Conservation (phyloP, 306 rosid genomes). For the Prosopis cineraria region DNA sequence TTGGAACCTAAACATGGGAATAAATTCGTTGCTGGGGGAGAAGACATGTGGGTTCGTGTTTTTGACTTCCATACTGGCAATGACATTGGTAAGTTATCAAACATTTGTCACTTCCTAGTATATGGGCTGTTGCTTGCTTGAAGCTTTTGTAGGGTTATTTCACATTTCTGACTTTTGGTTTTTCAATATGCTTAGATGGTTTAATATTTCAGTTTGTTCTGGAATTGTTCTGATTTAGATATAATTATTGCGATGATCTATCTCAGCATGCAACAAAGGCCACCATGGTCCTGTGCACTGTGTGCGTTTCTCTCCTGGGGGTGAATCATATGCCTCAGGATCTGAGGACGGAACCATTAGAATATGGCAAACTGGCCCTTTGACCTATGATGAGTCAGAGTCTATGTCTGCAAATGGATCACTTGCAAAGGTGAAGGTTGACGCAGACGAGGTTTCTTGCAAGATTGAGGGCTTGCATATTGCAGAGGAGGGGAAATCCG, state of each 20-base stretch:
- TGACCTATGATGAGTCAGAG: slow-evolving; percentile 64
- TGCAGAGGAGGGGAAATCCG: slow-evolving; percentile 62
- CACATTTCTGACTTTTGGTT: neutral
- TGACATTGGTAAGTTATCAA: slow-evolving; percentile 73
- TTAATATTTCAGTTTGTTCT: slow-evolving; percentile 5
- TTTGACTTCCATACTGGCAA: slow-evolving; percentile 91
- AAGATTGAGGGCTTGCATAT: slow-evolving; percentile 87
- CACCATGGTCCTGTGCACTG: slow-evolving; percentile 99
- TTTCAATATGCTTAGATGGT: neutral
- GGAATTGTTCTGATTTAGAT: neutral
- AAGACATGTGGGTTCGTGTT: slow-evolving; percentile 96
- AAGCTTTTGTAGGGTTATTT: slow-evolving; percentile 4
- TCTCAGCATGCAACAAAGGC: slow-evolving; percentile 95
- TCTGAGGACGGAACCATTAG: slow-evolving; percentile 99
- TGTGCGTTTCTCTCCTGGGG: slow-evolving; percentile 94
- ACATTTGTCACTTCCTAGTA: neutral
- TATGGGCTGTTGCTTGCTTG: neutral
- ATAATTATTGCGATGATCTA: slow-evolving; percentile 22
- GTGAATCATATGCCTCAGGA: slow-evolving; percentile 99
- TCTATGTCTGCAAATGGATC: slow-evolving; percentile 57
- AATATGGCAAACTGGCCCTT: slow-evolving; percentile 96
- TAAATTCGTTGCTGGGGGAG: slow-evolving; percentile 97
- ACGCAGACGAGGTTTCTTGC: slow-evolving; percentile 69
- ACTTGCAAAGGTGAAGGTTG: slow-evolving; percentile 55
- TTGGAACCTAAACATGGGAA: slow-evolving; percentile 92